A percentile compares a stretch with the other conserved stretches of the same genome.
These are phyloP conservation scores for Heliamphora exappendiculata DNA, from an alignment of 148 eudicot genomes.

Conservation along the genomic window DNA sequence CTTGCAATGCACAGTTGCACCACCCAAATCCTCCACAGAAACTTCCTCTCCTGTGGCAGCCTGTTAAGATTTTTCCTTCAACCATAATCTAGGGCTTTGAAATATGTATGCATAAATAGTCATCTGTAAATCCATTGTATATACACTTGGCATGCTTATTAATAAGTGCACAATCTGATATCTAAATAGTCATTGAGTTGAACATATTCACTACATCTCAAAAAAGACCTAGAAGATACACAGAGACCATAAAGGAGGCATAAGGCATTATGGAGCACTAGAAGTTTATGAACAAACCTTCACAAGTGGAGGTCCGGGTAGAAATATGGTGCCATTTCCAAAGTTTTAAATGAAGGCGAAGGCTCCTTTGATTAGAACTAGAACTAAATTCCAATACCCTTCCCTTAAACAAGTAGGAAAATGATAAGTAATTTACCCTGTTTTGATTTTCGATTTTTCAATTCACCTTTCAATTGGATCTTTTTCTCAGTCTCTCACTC, in stretches of 20 bases:
- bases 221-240: neutral
- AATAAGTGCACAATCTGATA: neutral
- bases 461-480: too few relatives aligned
- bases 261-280: neutral
- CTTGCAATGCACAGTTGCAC: conserved; percentile 94
- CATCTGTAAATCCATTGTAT: neutral
- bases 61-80: conserved; percentile 38
- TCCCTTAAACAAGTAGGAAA: too few relatives aligned
- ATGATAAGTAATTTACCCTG: too few relatives aligned
- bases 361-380: too few relatives aligned
- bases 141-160: neutral
- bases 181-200: neutral
- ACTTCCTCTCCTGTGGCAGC: conserved; percentile 99
- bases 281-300: conserved; percentile 52
- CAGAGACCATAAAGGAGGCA: neutral
- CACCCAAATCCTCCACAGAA: conserved; percentile 96
- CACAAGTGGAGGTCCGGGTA: conserved; percentile 98
- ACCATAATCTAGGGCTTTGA: conserved; percentile 8
- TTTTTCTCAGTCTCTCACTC: too few relatives aligned
- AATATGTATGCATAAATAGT: neutral
- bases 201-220: neutral
- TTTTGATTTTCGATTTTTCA: too few relatives aligned
- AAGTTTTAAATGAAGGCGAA: too few relatives aligned
- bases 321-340: conserved; percentile 98
- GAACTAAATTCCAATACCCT: too few relatives aligned